These are phyloP conservation scores for Rhizophora mangle DNA, from an alignment of 345 rosid genomes.

Conservation along the genomic window DNA sequence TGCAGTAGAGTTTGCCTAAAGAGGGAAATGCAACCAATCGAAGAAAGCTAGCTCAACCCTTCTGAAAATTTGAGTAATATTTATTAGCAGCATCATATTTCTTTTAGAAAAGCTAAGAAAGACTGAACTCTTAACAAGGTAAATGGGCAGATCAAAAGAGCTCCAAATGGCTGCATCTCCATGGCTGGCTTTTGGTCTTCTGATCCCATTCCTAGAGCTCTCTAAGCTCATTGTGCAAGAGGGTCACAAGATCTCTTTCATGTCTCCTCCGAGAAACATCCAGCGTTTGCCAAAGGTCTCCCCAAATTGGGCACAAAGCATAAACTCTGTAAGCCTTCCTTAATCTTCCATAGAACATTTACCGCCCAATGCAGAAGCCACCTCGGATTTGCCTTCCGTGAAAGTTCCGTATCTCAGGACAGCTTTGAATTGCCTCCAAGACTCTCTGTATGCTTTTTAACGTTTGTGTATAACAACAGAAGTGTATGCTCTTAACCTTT, in stretches of 20 bases:
- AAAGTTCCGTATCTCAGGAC: conserved; percentile 27
- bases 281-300: conserved; percentile 29
- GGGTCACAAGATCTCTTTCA: conserved; percentile 3
- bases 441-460: conserved; percentile 2
- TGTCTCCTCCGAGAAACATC: not conserved
- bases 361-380: conserved; percentile 28
- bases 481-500: too few relatives aligned
- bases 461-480: too few relatives aligned
- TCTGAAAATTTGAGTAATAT: too few relatives aligned
- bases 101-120: too few relatives aligned
- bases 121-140: too few relatives aligned
- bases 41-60: too few relatives aligned
- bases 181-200: conserved; percentile 2
- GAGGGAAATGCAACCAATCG: too few relatives aligned
- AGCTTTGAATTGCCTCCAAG: conserved; percentile 39
- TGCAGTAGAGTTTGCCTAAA: too few relatives aligned
- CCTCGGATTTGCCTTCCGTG: conserved; percentile 34
- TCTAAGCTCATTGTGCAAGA: not conserved
- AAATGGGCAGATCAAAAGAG: conserved; percentile 6
- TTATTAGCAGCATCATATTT: too few relatives aligned
- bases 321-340: conserved; percentile 13
- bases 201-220: not conserved
- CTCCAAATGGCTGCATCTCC: conserved; percentile 14
- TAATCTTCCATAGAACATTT: conserved; percentile 8
- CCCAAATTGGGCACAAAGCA: conserved; percentile 16